Base-by-base conservation (phyloP, 2,329 filamentous ascomycete genomes). In the Parafenestella ontariensis region DNA sequence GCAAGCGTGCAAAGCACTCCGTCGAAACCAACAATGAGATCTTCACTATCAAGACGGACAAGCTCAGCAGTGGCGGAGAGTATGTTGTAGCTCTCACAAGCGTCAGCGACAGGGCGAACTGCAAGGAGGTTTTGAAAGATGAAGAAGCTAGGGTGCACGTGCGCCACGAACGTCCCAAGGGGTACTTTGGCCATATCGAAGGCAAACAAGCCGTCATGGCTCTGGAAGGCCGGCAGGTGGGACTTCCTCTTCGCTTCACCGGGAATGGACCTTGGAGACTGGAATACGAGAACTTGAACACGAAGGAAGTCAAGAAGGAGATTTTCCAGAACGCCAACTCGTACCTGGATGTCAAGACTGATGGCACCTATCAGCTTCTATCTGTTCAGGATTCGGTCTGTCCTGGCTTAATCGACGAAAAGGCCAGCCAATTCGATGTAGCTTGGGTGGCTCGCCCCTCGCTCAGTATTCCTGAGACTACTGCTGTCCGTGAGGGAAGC, bases 231-330 rank as follows among this genome's bases (percentile, higher is more conserved):
- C 88, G 87, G 44, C 81, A 82, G 21, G 82, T 96, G 36, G 84
- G 87, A 46, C 79, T 99, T 48, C 96, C 95, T 11, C 77, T 99
- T 46, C 88, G 92, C 50, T 82, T 99, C 45, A 91, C 91, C 56
- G 95, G 95, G 49, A 89, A 93, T 65, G 85, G 87, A 2, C 93
- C 94, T 3, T 99, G 92, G 91, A 88, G 79, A 10, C 81, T 99
- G 42, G 84, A 83, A 31, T 96, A 94, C 75, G 85, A 85, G 48
- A 92, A 92, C 65, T 66, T 85, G 29, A 83, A 89, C 46, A 78
- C 56, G 67, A 79, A 62, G 65, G 81, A 41, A 62, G 74, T 65
- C 61, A 78, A 46, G 68, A 81, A 47, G 77, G 81, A 55, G 78
- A 81, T 58, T 78, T 84, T 60, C 80, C 85, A 59, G 28, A 63